Evolutionary conservation across 805 yeast genomes (phyloP).

Genomic region (Kodamaea leandrae): DNA sequence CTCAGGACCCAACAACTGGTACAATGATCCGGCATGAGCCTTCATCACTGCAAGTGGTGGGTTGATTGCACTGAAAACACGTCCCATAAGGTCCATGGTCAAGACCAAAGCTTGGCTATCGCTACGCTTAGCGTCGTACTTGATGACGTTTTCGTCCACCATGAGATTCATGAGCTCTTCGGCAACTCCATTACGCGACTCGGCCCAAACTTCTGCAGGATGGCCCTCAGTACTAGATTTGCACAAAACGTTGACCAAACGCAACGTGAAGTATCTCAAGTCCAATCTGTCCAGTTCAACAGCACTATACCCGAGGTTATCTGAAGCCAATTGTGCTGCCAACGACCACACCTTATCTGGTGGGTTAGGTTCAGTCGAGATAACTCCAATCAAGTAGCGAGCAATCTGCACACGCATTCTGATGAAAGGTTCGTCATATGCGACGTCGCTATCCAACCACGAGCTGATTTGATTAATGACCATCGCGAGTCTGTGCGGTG

Average conservation of each 20-base stretch:
- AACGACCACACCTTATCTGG: constrained; percentile 38
- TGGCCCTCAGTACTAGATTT: constrained; percentile 24
- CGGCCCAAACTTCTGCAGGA: constrained; percentile 23
- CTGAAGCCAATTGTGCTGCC: constrained; percentile 38
- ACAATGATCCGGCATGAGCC: constrained; percentile 34
- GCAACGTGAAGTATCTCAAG: constrained; percentile 47
- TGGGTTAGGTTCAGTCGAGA: constrained; percentile 14
- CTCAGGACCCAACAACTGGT: constrained; percentile 25
- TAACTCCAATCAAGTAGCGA: constrained; percentile 37
- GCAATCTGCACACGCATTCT: constrained; percentile 51
- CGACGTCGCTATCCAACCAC: constrained; percentile 63
- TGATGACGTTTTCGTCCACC: constrained; percentile 22
- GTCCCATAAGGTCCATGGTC: constrained; percentile 34
- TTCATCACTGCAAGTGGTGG: constrained; percentile 29
- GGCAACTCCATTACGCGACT: constrained; percentile 32
- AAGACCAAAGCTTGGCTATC: constrained; percentile 24
- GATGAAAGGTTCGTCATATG: constrained; percentile 55
- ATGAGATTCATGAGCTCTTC: constrained; percentile 46
- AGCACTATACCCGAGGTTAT: constrained; percentile 43
- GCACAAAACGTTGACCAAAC: constrained; percentile 21
- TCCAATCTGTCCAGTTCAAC: constrained; percentile 40
- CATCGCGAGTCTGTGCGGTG: constrained; percentile 65
- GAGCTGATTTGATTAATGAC: constrained; percentile 48
- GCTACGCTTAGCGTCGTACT: constrained; percentile 26
- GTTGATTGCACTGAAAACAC: constrained; percentile 22